phyloP scores from a whole-genome alignment of 495 filamentous ascomycete species.

The Tuber umbilicatum region DNA sequence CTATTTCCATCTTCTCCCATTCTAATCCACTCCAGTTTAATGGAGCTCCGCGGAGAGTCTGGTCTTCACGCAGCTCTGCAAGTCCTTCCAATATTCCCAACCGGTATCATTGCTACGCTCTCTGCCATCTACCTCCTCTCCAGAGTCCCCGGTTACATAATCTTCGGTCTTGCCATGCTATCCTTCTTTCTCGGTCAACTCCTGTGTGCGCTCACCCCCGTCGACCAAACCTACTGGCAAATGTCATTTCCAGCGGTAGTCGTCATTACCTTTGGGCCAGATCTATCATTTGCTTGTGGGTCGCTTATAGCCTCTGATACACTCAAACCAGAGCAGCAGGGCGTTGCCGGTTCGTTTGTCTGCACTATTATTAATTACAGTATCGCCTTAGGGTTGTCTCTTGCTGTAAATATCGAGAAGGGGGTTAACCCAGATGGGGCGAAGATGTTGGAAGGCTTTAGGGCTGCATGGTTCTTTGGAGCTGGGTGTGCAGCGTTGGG shows the following conservation, averaged over 20 bases:
- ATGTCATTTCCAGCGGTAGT: constrained; percentile 54
- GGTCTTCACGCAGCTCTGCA: constrained; percentile 50
- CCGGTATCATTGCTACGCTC: constrained; percentile 50
- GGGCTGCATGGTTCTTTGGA: constrained; percentile 54
- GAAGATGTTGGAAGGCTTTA: constrained; percentile 51
- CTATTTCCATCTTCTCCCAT: neutral
- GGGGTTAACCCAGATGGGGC: constrained; percentile 48
- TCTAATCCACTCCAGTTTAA: constrained; percentile 37
- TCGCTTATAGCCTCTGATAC: constrained; percentile 56
- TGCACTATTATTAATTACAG: constrained; percentile 61
- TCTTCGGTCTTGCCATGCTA: constrained; percentile 49
- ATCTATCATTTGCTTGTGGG: constrained; percentile 56
- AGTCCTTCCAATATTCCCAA: constrained; percentile 46
- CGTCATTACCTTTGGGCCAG: constrained; percentile 58
- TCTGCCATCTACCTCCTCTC: constrained; percentile 52
- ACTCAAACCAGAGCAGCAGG: constrained; percentile 56
- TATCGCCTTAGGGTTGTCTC: constrained; percentile 59
- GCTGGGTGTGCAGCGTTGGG: constrained; percentile 50
- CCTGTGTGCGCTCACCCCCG: constrained; percentile 47
- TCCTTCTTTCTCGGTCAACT: constrained; percentile 40
- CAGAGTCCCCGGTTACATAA: constrained; percentile 51
- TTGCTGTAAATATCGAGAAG: constrained; percentile 58
- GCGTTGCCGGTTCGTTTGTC: constrained; percentile 58
- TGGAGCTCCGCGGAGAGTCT: constrained; percentile 46
- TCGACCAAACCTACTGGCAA: constrained; percentile 54